A percentile compares a stretch with the other conserved stretches of the same genome.
phyloP scores from a whole-genome alignment of 441 rosid genomes.

The Euphorbia celastroides region DNA sequence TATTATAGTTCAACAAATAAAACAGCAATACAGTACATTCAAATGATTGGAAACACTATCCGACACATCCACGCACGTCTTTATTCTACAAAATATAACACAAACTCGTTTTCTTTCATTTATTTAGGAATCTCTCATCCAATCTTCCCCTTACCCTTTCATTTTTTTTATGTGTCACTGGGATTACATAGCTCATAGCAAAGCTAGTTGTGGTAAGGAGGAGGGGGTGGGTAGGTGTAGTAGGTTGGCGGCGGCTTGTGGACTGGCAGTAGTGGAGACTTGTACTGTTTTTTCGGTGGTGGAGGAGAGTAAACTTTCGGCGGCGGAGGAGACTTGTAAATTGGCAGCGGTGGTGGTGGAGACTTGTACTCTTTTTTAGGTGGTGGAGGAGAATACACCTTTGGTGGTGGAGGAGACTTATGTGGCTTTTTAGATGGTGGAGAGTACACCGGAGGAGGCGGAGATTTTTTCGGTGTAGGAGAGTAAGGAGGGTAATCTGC shows the following conservation, averaged over 20 bases:
- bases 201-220: too few relatives aligned
- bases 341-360: slow-evolving; percentile 17
- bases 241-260: slow-evolving; percentile 6
- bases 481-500: slow-evolving; percentile 22
- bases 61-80: too few relatives aligned
- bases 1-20: too few relatives aligned
- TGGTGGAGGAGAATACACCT: slow-evolving; percentile 17
- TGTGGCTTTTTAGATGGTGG: slow-evolving; percentile 19
- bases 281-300: slow-evolving; percentile 7
- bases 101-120: too few relatives aligned
- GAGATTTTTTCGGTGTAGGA: slow-evolving; percentile 11
- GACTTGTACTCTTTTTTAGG: slow-evolving; percentile 8
- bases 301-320: slow-evolving; percentile 4
- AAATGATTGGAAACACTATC: too few relatives aligned
- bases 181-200: too few relatives aligned
- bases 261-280: slow-evolving; percentile 18
- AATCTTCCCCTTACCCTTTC: too few relatives aligned
- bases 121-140: too few relatives aligned
- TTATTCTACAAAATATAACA: too few relatives aligned
- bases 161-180: too few relatives aligned
- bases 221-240: too few relatives aligned
- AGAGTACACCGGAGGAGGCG: slow-evolving; percentile 5
- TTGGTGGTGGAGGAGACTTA: slow-evolving; percentile 26
- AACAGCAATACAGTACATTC: too few relatives aligned
- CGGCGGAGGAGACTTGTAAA: slow-evolving; percentile 18